Evolutionary conservation across 2,329 filamentous ascomycete genomes (phyloP).

Genomic region (Fragosphaeria purpurea): DNA sequence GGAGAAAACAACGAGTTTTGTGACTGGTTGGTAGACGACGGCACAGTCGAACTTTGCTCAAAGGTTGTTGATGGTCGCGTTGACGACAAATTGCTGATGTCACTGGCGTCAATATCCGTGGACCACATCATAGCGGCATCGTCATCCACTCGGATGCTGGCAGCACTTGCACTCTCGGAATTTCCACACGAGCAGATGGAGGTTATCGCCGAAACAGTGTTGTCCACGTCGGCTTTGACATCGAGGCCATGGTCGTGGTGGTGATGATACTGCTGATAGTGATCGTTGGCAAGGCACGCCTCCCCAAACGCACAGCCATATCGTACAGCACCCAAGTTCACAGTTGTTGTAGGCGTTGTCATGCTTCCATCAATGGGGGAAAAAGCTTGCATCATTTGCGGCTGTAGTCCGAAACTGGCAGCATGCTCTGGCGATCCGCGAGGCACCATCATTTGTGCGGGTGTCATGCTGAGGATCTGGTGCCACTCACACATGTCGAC

Average conservation of each 20-base stretch:
- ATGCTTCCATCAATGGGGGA: neutral
- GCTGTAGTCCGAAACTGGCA: neutral
- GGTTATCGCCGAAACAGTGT: neutral
- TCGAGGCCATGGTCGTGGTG: neutral
- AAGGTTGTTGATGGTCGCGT: slow-evolving; percentile 6
- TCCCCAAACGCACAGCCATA: neutral
- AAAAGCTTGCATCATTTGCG: neutral
- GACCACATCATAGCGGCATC: slow-evolving; percentile 7
- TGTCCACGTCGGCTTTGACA: neutral
- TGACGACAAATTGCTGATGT: slow-evolving; percentile 3
- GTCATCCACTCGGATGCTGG: neutral
- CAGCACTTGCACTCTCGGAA: neutral
- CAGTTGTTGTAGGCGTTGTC: neutral
- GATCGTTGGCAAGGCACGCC: neutral
- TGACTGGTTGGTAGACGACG: slow-evolving; percentile 2
- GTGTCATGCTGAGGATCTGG: neutral
- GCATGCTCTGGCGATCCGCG: neutral
- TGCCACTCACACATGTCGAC: slow-evolving; percentile 1
- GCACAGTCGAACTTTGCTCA: slow-evolving; percentile 1
- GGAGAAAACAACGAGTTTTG: slow-evolving; percentile 2
- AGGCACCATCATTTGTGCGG: neutral
- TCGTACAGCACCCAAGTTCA: neutral
- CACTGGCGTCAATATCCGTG: slow-evolving; percentile 4
- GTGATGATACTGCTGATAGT: slow-evolving; percentile 4
- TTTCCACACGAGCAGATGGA: neutral